Evolutionary conservation across 2,329 filamentous ascomycete genomes (phyloP).

Genomic region (Aureobasidium sp.): DNA sequence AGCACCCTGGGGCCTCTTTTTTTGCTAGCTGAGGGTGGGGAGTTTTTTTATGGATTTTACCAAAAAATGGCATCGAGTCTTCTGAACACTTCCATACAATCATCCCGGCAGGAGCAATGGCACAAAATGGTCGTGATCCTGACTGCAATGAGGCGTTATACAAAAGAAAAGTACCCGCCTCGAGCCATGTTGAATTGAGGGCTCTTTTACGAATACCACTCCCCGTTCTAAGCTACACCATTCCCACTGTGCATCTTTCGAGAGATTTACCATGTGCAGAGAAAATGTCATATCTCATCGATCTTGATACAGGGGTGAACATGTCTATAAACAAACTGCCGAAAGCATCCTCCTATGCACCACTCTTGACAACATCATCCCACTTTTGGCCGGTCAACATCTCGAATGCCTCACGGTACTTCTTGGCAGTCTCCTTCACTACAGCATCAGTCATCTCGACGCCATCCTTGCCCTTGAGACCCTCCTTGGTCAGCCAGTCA

Average conservation of each 20-base stretch:
- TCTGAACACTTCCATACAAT: slow-evolving; percentile 10
- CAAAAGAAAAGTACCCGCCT: slow-evolving; percentile 1
- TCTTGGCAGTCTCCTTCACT: slow-evolving; percentile 56
- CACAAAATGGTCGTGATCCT: slow-evolving; percentile 7
- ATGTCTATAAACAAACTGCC: not conserved
- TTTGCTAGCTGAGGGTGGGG: slow-evolving; percentile 10
- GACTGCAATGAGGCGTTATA: slow-evolving; percentile 4
- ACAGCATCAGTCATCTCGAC: slow-evolving; percentile 67
- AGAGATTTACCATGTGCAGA: not conserved
- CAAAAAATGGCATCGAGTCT: slow-evolving; percentile 12
- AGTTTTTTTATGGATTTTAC: slow-evolving; percentile 9
- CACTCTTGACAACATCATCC: slow-evolving; percentile 18
- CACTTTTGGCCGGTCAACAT: slow-evolving; percentile 53
- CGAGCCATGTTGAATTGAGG: slow-evolving; percentile 9
- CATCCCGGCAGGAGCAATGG: slow-evolving; percentile 8
- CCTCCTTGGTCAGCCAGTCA: slow-evolving; percentile 68
- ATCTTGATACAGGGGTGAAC: not conserved
- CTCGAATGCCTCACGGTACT: slow-evolving; percentile 70
- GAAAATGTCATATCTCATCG: not conserved
- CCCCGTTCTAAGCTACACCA: slow-evolving; percentile 6
- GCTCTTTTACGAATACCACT: slow-evolving; percentile 12
- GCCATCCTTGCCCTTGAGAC: slow-evolving; percentile 65
- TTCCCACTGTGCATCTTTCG: not conserved
- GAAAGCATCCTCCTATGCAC: not conserved
- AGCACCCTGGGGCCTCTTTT: slow-evolving; percentile 6